Percentiles rank a stretch among this genome's conserved stretches.
Conservation (phyloP, 768 basidiomycete genomes). For the Dictyophora rubrovolvata region DNA sequence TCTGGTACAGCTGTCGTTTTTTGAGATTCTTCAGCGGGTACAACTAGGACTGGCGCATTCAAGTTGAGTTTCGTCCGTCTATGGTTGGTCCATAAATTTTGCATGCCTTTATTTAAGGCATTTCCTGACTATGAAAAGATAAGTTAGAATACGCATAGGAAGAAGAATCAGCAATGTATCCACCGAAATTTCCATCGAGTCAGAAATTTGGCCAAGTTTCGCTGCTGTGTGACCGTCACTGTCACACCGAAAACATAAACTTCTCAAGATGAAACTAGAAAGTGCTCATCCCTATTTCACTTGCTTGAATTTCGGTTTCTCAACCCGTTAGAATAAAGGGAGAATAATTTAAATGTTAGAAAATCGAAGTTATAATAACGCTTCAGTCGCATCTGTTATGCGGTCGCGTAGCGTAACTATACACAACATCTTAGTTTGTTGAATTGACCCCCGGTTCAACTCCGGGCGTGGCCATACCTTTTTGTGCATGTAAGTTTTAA, state of each 20-base stretch:
- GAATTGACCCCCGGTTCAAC: no score
- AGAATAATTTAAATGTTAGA: no score
- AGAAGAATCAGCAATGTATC: not conserved
- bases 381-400: no score
- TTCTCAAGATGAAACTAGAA: no score
- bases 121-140: conserved; percentile 26
- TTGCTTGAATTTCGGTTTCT: no score
- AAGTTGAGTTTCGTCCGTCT: conserved; percentile 58
- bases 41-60: conserved; percentile 28
- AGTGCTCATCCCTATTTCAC: no score
- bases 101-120: conserved; percentile 68
- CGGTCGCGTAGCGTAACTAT: no score
- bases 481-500: no score
- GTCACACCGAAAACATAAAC: not conserved
- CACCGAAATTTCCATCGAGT: conserved; percentile 1
- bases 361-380: no score
- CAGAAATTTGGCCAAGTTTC: not conserved
- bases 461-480: no score
- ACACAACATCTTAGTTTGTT: no score
- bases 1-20: conserved; percentile 16
- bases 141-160: not conserved
- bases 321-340: no score
- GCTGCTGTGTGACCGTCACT: not conserved
- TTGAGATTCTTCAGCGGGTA: conserved; percentile 12
- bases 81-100: conserved; percentile 66